phyloP scores from a whole-genome alignment of 768 basidiomycete genomes.

The Lentinula aciculospora region DNA sequence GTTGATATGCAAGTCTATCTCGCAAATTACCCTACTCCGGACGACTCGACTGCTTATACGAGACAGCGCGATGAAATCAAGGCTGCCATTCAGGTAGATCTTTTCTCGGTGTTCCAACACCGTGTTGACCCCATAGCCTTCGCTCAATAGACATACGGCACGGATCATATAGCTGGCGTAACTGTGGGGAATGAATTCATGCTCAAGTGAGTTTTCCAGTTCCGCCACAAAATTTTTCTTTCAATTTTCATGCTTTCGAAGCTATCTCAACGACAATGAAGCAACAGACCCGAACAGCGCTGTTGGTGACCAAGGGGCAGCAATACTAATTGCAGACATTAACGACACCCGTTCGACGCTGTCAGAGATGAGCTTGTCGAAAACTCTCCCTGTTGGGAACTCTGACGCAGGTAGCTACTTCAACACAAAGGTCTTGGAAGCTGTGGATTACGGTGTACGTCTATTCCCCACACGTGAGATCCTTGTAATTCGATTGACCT shows the following conservation, averaged over 20 bases:
- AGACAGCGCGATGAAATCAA: slow-evolving; percentile 69
- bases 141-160: slow-evolving; percentile 67
- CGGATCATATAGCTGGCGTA: slow-evolving; percentile 67
- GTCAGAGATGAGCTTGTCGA: slow-evolving; percentile 44
- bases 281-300: slow-evolving; percentile 49
- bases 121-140: too few relatives aligned
- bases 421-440: slow-evolving; percentile 58
- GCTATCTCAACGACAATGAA: slow-evolving; percentile 51
- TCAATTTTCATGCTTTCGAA: slow-evolving; percentile 20
- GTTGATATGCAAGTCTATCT: slow-evolving; percentile 79
- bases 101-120: not conserved
- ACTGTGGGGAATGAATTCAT: slow-evolving; percentile 94
- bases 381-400: slow-evolving; percentile 67
- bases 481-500: not conserved
- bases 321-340: slow-evolving; percentile 61
- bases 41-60: slow-evolving; percentile 62
- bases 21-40: slow-evolving; percentile 61
- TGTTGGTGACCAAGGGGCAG: slow-evolving; percentile 50
- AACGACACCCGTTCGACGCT: slow-evolving; percentile 58
- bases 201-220: slow-evolving; percentile 48
- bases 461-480: not conserved
- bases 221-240: not conserved
- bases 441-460: slow-evolving; percentile 65
- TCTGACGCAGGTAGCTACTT: slow-evolving; percentile 87
- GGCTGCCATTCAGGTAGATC: slow-evolving; percentile 44